These are phyloP conservation scores for Leccinum ochraceum DNA, from an alignment of 768 basidiomycete species.

Conservation along the genomic window DNA sequence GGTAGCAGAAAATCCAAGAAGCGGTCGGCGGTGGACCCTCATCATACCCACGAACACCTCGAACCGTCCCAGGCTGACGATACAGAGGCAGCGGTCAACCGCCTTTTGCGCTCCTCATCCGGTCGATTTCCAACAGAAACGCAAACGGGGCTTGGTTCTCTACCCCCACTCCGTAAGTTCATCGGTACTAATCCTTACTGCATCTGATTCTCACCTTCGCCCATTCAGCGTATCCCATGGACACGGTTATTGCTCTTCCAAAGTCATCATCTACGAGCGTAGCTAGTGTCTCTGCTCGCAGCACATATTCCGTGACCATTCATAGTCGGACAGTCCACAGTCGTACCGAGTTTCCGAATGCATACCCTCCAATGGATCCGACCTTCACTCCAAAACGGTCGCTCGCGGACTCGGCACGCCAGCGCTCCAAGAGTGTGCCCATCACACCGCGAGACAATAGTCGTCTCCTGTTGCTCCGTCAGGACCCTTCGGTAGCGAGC, in stretches of 20 bases:
- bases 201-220: neutral
- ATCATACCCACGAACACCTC: slow-evolving; percentile 20
- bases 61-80: slow-evolving; percentile 41
- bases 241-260: slow-evolving; percentile 52
- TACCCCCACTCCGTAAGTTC: slow-evolving; percentile 72
- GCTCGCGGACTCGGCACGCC: slow-evolving; percentile 29
- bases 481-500: slow-evolving; percentile 79
- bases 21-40: slow-evolving; percentile 29
- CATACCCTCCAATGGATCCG: slow-evolving; percentile 46
- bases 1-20: slow-evolving; percentile 64
- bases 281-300: slow-evolving; percentile 52
- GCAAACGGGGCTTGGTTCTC: slow-evolving; percentile 53
- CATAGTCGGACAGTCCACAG: slow-evolving; percentile 60
- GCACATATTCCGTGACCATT: slow-evolving; percentile 75
- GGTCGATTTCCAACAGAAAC: slow-evolving; percentile 59
- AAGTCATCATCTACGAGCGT: slow-evolving; percentile 53
- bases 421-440: slow-evolving; percentile 36
- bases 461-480: slow-evolving; percentile 60
- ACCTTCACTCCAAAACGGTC: slow-evolving; percentile 29
- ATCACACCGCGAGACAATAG: slow-evolving; percentile 48
- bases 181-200: neutral
- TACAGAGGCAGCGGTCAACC: slow-evolving; percentile 42
- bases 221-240: slow-evolving; percentile 63
- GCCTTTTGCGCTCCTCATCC: slow-evolving; percentile 71
- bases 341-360: slow-evolving; percentile 65